Base-by-base conservation (phyloP, 352 stramenopile species). In the Aphanomyces cochlioides region DNA sequence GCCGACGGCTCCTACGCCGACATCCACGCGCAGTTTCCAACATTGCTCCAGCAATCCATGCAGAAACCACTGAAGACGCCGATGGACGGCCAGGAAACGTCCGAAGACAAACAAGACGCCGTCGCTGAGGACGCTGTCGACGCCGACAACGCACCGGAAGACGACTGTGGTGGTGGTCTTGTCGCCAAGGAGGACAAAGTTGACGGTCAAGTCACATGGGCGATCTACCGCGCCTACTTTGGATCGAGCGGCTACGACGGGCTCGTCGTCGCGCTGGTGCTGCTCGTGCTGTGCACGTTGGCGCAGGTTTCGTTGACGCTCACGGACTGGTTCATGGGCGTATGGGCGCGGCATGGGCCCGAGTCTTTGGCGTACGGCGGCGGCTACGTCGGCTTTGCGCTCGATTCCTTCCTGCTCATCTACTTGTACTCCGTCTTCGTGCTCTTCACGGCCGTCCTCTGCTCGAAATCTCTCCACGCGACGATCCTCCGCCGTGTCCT, bases 141-240 rank as follows among this genome's bases (percentile, higher is more conserved):
- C 37, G 41, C 41, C 0, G 72, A 67, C 1, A 39, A 75, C 12
- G 65, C 34, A 7, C 40, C 8, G 3, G 50, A 36, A 37, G 63
- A 45, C 17, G 34, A 65, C 1, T 41, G 53, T 19, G 54, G 15
- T 68, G 73, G 40, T 17, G 34, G 39, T 4, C 53, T 37, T 0
- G 64, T 79, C 37, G 58, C 77, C 13, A 64, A 74, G 56, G 74
- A 79, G 67, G 74, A 79, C 65, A 67, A 79, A 21, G 67, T 77
- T 43, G 72, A 73, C 38, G 74, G 74, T 63, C 67, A 69, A n/a
- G 74, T 79, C 28, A 79, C 67, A 59, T 65, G 66, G 54, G 73
- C 72, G 21, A 79, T 71, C 36, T 79, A 79, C 61, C 59, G 61
- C 36, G 73, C 71, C 40, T 79, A 79, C 72, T 75, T 79, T 66